Percentiles rank a stretch among this genome's conserved stretches.
phyloP scores from a whole-genome alignment of 2,329 filamentous ascomycete species.

The Xylaria sp. region DNA sequence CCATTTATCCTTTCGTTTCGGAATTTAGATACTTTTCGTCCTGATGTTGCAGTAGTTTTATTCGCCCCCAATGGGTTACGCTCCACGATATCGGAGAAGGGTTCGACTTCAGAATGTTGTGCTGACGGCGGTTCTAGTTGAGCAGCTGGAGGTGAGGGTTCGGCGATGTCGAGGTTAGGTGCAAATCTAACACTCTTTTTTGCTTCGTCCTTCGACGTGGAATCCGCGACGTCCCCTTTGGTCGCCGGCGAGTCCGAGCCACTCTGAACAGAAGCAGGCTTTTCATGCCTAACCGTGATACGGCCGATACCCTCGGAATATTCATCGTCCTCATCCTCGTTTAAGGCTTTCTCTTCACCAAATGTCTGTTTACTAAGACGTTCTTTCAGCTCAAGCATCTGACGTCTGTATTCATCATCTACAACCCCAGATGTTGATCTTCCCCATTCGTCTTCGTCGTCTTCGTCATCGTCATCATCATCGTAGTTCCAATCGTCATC shows the following conservation, averaged over 20 bases:
- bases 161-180: constrained; percentile 37
- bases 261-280: background rate
- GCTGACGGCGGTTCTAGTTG: constrained; percentile 22
- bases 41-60: constrained; percentile 18
- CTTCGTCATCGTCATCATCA: constrained; percentile 59
- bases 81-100: constrained; percentile 60
- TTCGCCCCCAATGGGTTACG: constrained; percentile 37
- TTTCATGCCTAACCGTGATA: constrained; percentile 45
- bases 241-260: constrained; percentile 33
- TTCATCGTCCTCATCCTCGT: constrained; percentile 46
- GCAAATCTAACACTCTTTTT: constrained; percentile 43
- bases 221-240: background rate
- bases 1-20: constrained; percentile 47
- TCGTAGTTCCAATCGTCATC: constrained; percentile 59
- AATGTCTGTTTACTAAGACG: constrained; percentile 57
- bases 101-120: constrained; percentile 46
- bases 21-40: constrained; percentile 58
- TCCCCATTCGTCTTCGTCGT: constrained; percentile 74
- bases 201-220: constrained; percentile 8
- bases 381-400: constrained; percentile 86
- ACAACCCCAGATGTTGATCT: constrained; percentile 71
- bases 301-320: constrained; percentile 46
- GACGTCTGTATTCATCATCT: constrained; percentile 74
- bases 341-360: constrained; percentile 48
- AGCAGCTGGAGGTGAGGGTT: constrained; percentile 37